Evolutionary conservation across 2,329 filamentous ascomycete species (phyloP), one percentile per base, ranked within the genome.

Genomic region (Chaetomium olivaceum): DNA sequence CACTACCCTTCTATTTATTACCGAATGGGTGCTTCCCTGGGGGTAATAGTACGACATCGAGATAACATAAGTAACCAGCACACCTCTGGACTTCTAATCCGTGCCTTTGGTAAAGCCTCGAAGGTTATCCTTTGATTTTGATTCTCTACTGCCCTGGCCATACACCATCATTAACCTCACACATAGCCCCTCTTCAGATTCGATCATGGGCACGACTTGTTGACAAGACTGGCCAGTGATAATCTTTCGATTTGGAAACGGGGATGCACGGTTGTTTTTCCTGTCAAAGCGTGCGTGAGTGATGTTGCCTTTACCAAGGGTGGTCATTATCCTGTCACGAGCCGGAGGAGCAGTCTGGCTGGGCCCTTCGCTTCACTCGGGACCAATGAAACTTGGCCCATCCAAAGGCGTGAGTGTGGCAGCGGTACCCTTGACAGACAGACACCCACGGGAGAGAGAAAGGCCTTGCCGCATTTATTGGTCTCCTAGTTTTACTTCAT

Each of bases 221-320:
- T 9, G 43, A 48, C 7, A 21, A 21, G 21, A 23, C 39, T 48
- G 3, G 14, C 16, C 23, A 25, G 23, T 19, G 14, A 54, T 25
- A 14, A n/a, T 19, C 7, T 54, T 14, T 23, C 51, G 23, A 31
- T 31, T 54, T 23, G 51, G 14, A 31, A n/a, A 31, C 51, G 23
- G 7, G 19, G 25, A 29, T 51, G 43, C 61, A 58, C 54, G 54
- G 54, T 14, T 14, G 29, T 43, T 14, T 23, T 6, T 29, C 14
- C 2, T 29, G 54, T 58, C 54, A 58, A 39, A 63, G 61, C 61
- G 54, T 58, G 39, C 43, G 54, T 52, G 36, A 21, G n/a, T 48
- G 43, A 48, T 48, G 43, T 11, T 21, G n/a, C 43, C 43, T 48
- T 48, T 16, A 48, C 43, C 43, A 21, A 48, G 43, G n/a, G 8